Percentiles rank a stretch among this genome's conserved stretches.
Evolutionary conservation across 768 basidiomycete genomes (phyloP).

Genomic region (Naganishia kalamii): DNA sequence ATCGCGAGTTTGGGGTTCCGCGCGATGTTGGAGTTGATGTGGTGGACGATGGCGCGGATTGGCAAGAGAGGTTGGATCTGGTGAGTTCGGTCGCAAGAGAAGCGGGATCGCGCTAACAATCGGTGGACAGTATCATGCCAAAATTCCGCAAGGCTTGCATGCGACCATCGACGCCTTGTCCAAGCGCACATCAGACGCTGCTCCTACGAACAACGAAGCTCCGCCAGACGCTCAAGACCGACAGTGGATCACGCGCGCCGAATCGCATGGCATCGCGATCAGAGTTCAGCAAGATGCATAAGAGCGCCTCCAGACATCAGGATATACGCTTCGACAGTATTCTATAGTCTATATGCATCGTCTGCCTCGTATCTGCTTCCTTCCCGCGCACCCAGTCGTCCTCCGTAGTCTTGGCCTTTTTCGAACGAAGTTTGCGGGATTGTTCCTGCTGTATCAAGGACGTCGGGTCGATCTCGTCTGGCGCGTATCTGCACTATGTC

Average conservation of each 20-base stretch:
- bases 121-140: neutral
- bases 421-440: neutral
- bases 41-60: neutral
- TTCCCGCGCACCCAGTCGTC: neutral
- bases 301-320: neutral
- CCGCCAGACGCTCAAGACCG: neutral
- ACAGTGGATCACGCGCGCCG: neutral
- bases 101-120: neutral
- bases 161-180: neutral
- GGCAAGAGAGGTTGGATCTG: conserved; percentile 10
- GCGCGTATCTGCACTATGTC: neutral
- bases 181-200: neutral
- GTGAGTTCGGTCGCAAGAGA: neutral
- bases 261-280: conserved; percentile 2
- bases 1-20: conserved; percentile 7
- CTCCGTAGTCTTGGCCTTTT: neutral
- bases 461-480: conserved; percentile 5
- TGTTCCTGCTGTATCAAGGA: conserved; percentile 2
- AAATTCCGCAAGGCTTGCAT: neutral
- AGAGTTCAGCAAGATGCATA: conserved; percentile 5
- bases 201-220: neutral
- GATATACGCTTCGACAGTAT: neutral
- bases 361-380: neutral
- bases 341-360: conserved; percentile 6
- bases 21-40: neutral